phyloP scores from a whole-genome alignment of 2,329 filamentous ascomycete genomes.

The Drechslerella coelobrocha region DNA sequence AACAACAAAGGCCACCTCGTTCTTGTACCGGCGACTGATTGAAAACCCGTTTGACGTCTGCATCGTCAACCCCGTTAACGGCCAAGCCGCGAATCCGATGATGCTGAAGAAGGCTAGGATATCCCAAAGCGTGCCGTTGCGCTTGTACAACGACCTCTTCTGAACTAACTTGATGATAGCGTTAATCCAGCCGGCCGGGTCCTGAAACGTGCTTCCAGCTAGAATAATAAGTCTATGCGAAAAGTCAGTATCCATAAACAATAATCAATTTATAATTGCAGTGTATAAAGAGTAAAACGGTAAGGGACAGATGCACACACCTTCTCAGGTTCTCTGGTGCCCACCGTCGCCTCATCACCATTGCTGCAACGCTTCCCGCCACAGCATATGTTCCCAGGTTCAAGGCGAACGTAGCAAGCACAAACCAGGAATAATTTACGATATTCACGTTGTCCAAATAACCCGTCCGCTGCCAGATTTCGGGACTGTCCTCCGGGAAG shows the following conservation, averaged over 20 bases:
- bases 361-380: slow-evolving; percentile 32
- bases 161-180: slow-evolving; percentile 10
- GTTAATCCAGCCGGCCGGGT: slow-evolving; percentile 33
- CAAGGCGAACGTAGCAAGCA: slow-evolving; percentile 38
- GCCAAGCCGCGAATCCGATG: slow-evolving; percentile 43
- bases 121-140: slow-evolving; percentile 37
- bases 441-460: slow-evolving; percentile 39
- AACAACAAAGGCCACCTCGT: slow-evolving; percentile 16
- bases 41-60: slow-evolving; percentile 34
- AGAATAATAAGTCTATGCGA: slow-evolving; percentile 25
- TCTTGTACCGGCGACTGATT: slow-evolving; percentile 19
- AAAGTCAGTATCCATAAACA: not conserved
- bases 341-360: slow-evolving; percentile 44
- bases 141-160: slow-evolving; percentile 26
- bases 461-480: slow-evolving; percentile 31
- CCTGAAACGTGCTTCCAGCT: slow-evolving; percentile 32
- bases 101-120: slow-evolving; percentile 36
- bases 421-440: slow-evolving; percentile 48
- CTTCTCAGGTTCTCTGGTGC: slow-evolving; percentile 32
- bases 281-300: not conserved
- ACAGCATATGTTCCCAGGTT: slow-evolving; percentile 30
- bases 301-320: not conserved
- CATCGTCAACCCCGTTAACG: slow-evolving; percentile 43
- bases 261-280: not conserved
- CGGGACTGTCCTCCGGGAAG: slow-evolving; percentile 28